Base-by-base conservation (phyloP, 106 monocot species). In the Allium sativum region DNA sequence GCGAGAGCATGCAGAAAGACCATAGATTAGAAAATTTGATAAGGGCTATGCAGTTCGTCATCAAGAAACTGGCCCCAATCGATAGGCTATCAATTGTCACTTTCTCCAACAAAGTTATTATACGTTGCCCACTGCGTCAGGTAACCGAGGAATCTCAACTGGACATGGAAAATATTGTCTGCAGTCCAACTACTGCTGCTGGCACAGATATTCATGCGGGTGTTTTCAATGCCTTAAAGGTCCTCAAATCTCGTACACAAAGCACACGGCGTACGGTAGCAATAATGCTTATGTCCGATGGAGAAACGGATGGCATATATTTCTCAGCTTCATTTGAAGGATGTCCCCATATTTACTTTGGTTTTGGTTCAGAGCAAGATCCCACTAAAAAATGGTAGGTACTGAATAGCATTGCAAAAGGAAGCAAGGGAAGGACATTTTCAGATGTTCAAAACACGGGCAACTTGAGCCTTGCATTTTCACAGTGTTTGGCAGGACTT, bases 401-500 rank as follows among this genome's bases (percentile, higher is more conserved):
- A 21, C 56, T 21, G 9, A 56, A 18, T 17, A 21, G 10, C 15
- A 10, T 17, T 21, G 56, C 56, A 21, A 11, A 56, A 13, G 21
- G 21, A 10, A 56, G 56, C 1, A 56, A n/a, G 3, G 56, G 56
- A 56, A 18, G 56, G 17, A 56, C 56, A 20, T 56, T 56, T 21
- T 56, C 56, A 3, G 19, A 18, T 18, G 56, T 20, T 9, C 56
- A 56, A 1, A 56, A 56, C 56, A 56, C 19, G 19, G 56, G 19
- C 19, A 56, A 56, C 56, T 56, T 56, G 56, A 56, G 56, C 56
- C 12, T 56, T 3, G 56, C 19, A 20, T 56, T 56, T 56, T 56
- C 56, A 11, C 56, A 56, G 56, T 56, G 56, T 56, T 18, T 56
- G 56, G 56, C 56, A 19, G 56, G 56, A 21, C 56, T 56, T 18